phyloP scores from a whole-genome alignment of 1,284 basidiomycete genomes.

The Psilocybe mexicana region DNA sequence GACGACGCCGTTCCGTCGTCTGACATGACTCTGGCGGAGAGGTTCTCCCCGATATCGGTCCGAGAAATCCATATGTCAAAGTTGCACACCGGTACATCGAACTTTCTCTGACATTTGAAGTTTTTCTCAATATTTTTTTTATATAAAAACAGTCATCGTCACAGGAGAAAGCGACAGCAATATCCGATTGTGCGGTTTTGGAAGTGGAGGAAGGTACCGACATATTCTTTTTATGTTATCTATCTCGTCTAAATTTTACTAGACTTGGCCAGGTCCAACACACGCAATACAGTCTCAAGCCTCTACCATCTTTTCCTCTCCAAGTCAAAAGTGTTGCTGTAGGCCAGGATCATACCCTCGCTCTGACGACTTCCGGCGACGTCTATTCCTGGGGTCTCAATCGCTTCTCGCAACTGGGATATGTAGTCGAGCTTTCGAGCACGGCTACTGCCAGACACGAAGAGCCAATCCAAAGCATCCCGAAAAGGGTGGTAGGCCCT shows the following conservation, averaged over 20 bases:
- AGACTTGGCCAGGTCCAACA: constrained; percentile 79
- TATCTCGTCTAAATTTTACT: neutral
- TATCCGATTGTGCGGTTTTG: constrained; percentile 84
- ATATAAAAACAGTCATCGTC: constrained; percentile 55
- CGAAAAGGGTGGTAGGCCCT: constrained; percentile 75
- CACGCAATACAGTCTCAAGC: constrained; percentile 75
- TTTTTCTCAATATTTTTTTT: no score
- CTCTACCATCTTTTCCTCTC: constrained; percentile 59
- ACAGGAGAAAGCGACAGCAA: constrained; percentile 78
- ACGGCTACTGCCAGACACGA: constrained; percentile 35
- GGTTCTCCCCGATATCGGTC: constrained; percentile 64
- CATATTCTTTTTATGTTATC: constrained; percentile 1
- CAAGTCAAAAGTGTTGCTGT: constrained; percentile 68
- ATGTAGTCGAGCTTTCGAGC: constrained; percentile 64
- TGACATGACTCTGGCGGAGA: constrained; percentile 29
- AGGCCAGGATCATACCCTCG: constrained; percentile 94
- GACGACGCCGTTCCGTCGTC: constrained; percentile 30
- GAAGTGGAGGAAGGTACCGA: constrained; percentile 73
- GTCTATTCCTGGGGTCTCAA: constrained; percentile 92
- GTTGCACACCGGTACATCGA: constrained; percentile 54
- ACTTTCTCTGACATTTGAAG: no score
- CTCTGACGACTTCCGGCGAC: constrained; percentile 79
- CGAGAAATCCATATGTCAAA: constrained; percentile 78
- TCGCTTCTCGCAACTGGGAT: constrained; percentile 87
- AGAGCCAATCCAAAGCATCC: constrained; percentile 73